Base-by-base conservation (phyloP, 192 early-diverging fungal genomes). In the Bifiguratus adelaidae region DNA sequence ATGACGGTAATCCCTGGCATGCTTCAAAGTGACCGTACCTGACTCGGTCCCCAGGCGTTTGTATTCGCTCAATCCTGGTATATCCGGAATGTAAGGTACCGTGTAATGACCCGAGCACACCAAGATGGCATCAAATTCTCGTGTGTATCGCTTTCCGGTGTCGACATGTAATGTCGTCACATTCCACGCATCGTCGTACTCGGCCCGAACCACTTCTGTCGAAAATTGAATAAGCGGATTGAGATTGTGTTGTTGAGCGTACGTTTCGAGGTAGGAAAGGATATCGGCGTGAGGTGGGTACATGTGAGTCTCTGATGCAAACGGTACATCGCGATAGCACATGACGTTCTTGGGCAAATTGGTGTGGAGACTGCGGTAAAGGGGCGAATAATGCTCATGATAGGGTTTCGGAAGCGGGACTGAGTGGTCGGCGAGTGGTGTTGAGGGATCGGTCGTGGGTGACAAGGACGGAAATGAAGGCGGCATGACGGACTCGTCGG, bases 341-440 rank as follows among this genome's bases (percentile, higher is more conserved):
- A 78, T 78, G 2, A 74, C 63, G 18, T 59, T 55, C 6, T 40
- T 68, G 20, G 76, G 69, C n/a, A 78, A 32, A 35, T 78, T 78
- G 16, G 76, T 70, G 27, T 58, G 57, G 1, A 78, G 49, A 7
- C 57, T 48, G n/a, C 56, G 47, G 44, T 78, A 74, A 12, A 66
- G 51, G 23, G 63, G 36, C 2, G 58, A 56, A 29, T 24, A 16
- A 2, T 36, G 34, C 7, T n/a, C n/a, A n/a, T n/a, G n/a, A n/a
- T n/a, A n/a, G n/a, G 27, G 34, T 1, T 38, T 26, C 3, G 23
- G 18, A 33, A 37, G 49, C 2, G 45, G 19, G 15, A 29, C 25
- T 16, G 49, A 42, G 7, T 38, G 19, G 18, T 43, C 48, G 3
- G 44, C 24, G 24, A 13, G 29, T 28, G 8, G 1, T 18, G 44